Evolutionary conservation across 257 asterid species (phyloP).

Genomic region (Forsythia viridissima): DNA sequence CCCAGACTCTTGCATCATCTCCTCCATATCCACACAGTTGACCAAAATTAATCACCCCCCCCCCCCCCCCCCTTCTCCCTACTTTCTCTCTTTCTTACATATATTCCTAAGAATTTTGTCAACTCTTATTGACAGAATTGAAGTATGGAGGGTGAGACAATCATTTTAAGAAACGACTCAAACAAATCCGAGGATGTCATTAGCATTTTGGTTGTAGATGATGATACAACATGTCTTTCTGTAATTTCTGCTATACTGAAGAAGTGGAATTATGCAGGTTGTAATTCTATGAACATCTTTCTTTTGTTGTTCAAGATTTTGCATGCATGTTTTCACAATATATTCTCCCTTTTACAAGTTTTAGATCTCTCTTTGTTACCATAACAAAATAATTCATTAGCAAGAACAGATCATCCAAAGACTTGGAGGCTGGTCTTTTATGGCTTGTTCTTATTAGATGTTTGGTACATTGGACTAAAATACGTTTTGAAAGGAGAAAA

Average conservation of each 20-base stretch:
- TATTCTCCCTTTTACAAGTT: neutral
- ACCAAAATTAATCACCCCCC: conserved; percentile 5
- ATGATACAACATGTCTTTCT: conserved; percentile 52
- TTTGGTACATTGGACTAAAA: neutral
- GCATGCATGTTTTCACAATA: neutral
- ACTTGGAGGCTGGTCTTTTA: neutral
- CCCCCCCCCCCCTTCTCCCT: neutral
- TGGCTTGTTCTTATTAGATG: neutral
- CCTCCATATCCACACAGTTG: conserved; percentile 30
- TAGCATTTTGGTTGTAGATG: conserved; percentile 58
- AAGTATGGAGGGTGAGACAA: conserved; percentile 32
- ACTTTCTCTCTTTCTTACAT: neutral
- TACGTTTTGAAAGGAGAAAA: neutral
- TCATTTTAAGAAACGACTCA: neutral
- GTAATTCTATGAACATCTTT: neutral
- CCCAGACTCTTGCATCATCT: conserved; percentile 8
- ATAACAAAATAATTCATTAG: conserved; percentile 5
- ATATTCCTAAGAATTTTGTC: conserved; percentile 26
- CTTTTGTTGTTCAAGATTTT: neutral
- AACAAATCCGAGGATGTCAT: conserved; percentile 9
- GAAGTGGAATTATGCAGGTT: conserved; percentile 46
- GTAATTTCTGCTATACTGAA: conserved; percentile 53
- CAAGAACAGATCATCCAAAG: neutral
- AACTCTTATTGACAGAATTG: conserved; percentile 12
- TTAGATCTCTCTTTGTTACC: neutral